Evolutionary conservation across 192 early-diverging fungal genomes (phyloP), one percentile per base, ranked within the genome.

Genomic region (Podila minutissima): DNA sequence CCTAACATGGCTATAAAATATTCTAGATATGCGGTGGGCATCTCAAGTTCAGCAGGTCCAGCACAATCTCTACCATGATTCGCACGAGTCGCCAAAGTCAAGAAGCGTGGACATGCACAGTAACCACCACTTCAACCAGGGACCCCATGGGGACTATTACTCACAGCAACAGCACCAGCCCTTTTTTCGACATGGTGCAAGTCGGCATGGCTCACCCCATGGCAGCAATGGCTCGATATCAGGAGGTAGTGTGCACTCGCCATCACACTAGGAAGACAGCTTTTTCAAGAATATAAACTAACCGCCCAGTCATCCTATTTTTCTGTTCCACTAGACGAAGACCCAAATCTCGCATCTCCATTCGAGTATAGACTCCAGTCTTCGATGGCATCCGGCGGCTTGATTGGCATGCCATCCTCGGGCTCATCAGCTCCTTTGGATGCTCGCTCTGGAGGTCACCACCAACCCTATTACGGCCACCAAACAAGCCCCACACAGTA

Each of bases 141-240:
- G 62, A 22, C 57, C 64, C 15, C 77, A 81, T 33, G 66, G 66
- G 10, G 71, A 73, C 15, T 73, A 81, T 31, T 81, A 81, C 33
- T 65, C 77, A 38, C 77, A 81, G 22, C 77, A 72, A 33, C 77
- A 81, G 20, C 77, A 81, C 28, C 28, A 38, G 11, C 24, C 67
- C 29, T 73, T 81, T 59, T 61, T 71, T 6, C 62, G 77, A 2
- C 77, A 81, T 20, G 71, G 67, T 13, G 66, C 67, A 26, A 81
- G 77, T n/a, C 71, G 66, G 29, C 77, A 81, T 66, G 77, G 77
- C 1, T 81, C 77, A 5, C 77, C 77, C 19, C 70, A 81, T 32
- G 77, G 77, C 5, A 81, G 77, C 62, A 81, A 65, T 24, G 77
- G 77, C 5, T 81, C 77, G 13, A 38, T 81, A 13, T 81, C 77